Conservation (phyloP, 2,329 filamentous ascomycete species). For the Fusarium avenaceum region DNA sequence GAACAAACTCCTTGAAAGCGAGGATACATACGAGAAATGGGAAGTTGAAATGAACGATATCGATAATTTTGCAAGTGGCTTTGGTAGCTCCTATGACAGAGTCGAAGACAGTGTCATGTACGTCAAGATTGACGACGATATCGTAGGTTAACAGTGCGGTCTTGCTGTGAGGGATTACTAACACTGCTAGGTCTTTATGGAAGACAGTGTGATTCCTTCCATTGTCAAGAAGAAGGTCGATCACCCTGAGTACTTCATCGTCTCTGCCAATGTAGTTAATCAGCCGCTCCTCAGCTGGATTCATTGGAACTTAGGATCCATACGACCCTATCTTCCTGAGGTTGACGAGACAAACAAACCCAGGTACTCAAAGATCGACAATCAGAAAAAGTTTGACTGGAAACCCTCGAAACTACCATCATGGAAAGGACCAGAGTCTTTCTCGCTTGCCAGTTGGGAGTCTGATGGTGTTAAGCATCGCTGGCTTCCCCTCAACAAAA, state of each 20-base stretch:
- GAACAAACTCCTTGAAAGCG: slow-evolving; percentile 54
- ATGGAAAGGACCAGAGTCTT: slow-evolving; percentile 51
- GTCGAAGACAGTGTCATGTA: slow-evolving; percentile 62
- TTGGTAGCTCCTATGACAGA: slow-evolving; percentile 57
- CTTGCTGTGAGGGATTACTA: background rate
- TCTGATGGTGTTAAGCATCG: slow-evolving; percentile 60
- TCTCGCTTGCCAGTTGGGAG: slow-evolving; percentile 52
- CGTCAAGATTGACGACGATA: slow-evolving; percentile 56
- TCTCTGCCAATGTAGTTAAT: slow-evolving; percentile 70
- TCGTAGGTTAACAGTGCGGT: slow-evolving; percentile 49
- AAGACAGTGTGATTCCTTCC: slow-evolving; percentile 62
- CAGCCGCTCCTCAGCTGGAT: slow-evolving; percentile 67
- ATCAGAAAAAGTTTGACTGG: slow-evolving; percentile 51
- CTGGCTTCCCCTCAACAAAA: slow-evolving; percentile 61
- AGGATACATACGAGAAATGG: slow-evolving; percentile 56
- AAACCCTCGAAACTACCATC: slow-evolving; percentile 55
- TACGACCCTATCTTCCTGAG: slow-evolving; percentile 68
- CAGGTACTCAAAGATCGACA: slow-evolving; percentile 44
- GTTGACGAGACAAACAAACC: slow-evolving; percentile 43
- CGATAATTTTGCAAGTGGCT: slow-evolving; percentile 51
- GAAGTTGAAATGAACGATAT: slow-evolving; percentile 52
- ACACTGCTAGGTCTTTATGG: slow-evolving; percentile 52
- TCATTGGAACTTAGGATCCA: slow-evolving; percentile 66
- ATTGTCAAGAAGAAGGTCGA: slow-evolving; percentile 66
- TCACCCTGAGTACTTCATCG: slow-evolving; percentile 63